Evolutionary conservation across 495 filamentous ascomycete species (phyloP).

Genomic region (Hyphodiscus hymeniophilus): DNA sequence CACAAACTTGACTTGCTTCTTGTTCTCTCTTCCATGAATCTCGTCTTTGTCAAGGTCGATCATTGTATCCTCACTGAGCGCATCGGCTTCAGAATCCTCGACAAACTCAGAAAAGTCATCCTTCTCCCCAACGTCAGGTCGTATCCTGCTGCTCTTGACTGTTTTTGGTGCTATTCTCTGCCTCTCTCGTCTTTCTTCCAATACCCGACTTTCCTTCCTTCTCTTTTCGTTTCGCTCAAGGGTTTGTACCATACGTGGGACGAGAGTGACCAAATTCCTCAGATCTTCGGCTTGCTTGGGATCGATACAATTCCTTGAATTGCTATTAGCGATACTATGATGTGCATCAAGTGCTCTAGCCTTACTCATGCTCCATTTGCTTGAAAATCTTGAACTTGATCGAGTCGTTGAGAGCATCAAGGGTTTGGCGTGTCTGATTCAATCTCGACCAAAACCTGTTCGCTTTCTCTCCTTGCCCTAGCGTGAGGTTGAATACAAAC

Average conservation of each 20-base stretch:
- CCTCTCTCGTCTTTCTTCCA: not conserved
- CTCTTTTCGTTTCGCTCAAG: slow-evolving; percentile 1
- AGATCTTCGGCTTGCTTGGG: slow-evolving; percentile 4
- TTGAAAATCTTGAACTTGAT: slow-evolving; percentile 15
- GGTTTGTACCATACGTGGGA: slow-evolving; percentile 7
- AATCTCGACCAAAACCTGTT: slow-evolving; percentile 6
- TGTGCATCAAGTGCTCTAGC: too few species aligned
- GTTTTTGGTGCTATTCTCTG: not conserved
- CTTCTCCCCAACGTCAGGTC: slow-evolving; percentile 4
- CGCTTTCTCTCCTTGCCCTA: slow-evolving; percentile 6
- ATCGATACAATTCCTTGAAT: slow-evolving; percentile 3
- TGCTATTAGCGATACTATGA: too few species aligned
- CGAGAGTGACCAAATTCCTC: not conserved
- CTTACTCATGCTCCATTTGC: slow-evolving; percentile 8
- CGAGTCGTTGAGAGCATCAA: slow-evolving; percentile 4
- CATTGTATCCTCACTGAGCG: too few species aligned
- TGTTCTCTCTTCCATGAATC: too few species aligned
- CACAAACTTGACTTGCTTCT: too few species aligned
- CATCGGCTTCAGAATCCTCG: too few species aligned
- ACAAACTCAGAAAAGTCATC: not conserved
- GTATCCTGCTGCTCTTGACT: not conserved
- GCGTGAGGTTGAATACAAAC: slow-evolving; percentile 9
- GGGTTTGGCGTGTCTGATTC: slow-evolving; percentile 3
- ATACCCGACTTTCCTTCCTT: not conserved
- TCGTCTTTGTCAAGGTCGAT: too few species aligned